Evolutionary conservation across 345 rosid species (phyloP).

Genomic region (Camelina laxa): DNA sequence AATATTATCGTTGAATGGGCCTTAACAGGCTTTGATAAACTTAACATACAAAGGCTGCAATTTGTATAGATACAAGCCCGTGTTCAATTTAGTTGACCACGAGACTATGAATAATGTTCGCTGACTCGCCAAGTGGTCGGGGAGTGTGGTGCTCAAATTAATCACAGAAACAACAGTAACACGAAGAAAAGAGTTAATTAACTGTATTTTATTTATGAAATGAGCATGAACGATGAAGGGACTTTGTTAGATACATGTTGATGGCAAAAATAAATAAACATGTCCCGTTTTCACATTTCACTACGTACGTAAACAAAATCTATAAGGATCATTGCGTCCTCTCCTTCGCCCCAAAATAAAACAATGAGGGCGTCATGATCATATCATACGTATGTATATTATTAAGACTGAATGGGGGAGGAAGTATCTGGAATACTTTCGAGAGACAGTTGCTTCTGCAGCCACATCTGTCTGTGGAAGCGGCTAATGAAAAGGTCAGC

Average conservation of each 20-base stretch:
- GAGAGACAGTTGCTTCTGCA: slow-evolving; percentile 76
- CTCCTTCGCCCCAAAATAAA: background rate
- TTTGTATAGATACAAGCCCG: background rate
- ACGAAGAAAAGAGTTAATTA: background rate
- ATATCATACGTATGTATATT: background rate
- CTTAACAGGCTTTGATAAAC: background rate
- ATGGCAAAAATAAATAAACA: background rate
- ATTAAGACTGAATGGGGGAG: background rate
- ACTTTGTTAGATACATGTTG: slow-evolving; percentile 21
- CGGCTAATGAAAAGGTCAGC: slow-evolving; percentile 79
- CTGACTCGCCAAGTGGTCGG: background rate
- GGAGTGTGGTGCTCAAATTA: background rate
- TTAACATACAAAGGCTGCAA: background rate
- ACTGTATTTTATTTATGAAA: background rate
- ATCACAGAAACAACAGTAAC: background rate
- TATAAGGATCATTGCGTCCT: slow-evolving; percentile 29
- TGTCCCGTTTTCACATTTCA: slow-evolving; percentile 12
- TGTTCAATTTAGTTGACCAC: background rate
- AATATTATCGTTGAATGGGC: slow-evolving; percentile 1
- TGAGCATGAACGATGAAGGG: slow-evolving; percentile 1
- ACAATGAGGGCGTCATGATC: slow-evolving; percentile 4
- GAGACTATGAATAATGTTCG: background rate
- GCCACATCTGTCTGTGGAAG: slow-evolving; percentile 70
- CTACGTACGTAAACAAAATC: slow-evolving; percentile 12
- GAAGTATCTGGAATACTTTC: slow-evolving; percentile 32